These are phyloP conservation scores for Ceratopteris richardii DNA, from an alignment of 75 land plant genomes.

Conservation along the genomic window DNA sequence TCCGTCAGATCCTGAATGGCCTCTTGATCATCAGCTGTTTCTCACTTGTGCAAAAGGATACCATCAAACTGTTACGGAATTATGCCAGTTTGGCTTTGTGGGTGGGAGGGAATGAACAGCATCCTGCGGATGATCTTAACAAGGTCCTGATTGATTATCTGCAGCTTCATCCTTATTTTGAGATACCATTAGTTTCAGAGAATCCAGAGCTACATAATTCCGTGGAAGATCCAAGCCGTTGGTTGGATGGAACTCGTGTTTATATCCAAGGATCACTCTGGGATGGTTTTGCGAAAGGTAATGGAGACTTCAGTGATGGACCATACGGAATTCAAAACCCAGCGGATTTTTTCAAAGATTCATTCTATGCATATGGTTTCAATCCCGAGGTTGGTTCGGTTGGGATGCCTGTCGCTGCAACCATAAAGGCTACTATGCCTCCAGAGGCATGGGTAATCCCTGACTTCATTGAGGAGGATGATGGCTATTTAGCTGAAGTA, in stretches of 20 bases:
- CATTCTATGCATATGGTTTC: constrained; percentile 76
- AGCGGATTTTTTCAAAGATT: constrained; percentile 71
- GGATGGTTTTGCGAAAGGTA: constrained; percentile 95
- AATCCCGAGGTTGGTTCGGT: constrained; percentile 96
- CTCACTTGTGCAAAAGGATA: constrained; percentile 83
- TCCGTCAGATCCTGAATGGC: constrained; percentile 80
- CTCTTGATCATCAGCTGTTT: constrained; percentile 82
- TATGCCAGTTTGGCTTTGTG: constrained; percentile 93
- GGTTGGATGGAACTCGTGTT: constrained; percentile 80
- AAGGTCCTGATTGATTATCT: constrained; percentile 44
- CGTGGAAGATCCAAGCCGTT: constrained; percentile 56
- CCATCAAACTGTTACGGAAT: constrained; percentile 81
- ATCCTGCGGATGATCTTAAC: constrained; percentile 80
- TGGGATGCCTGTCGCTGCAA: constrained; percentile 89
- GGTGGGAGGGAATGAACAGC: constrained; percentile 99
- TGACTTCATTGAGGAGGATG: constrained; percentile 29
- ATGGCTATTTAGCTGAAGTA: constrained; percentile 59
- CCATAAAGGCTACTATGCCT: constrained; percentile 89
- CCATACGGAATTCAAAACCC: constrained; percentile 90
- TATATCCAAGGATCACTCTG: constrained; percentile 91
- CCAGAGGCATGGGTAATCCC: constrained; percentile 84
- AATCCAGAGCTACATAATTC: constrained; percentile 2
- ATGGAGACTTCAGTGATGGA: constrained; percentile 81
- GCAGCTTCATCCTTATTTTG: constrained; percentile 52
- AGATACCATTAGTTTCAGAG: background rate